Percentiles rank a stretch among this genome's conserved stretches.
Conservation (phyloP, 192 early-diverging fungal genomes). For the Spizellomyces punctatus region DNA sequence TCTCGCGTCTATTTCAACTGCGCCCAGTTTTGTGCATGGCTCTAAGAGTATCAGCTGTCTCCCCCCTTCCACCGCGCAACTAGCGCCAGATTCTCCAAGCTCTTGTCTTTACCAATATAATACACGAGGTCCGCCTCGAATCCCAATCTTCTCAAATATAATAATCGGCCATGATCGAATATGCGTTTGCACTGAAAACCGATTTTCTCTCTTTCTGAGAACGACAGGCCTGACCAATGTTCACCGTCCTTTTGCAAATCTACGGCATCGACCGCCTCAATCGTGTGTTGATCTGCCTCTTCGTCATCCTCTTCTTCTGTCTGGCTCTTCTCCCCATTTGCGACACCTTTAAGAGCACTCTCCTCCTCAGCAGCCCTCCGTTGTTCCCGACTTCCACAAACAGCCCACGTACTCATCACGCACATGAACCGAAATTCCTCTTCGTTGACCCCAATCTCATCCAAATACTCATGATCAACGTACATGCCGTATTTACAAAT, state of each 20-base stretch:
- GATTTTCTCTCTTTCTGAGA: conserved; percentile 59
- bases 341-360: neutral
- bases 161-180: conserved; percentile 72
- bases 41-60: neutral
- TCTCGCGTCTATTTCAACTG: too few relatives aligned
- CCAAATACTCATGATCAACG: conserved; percentile 65
- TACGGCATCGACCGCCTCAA: neutral
- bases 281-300: conserved; percentile 41
- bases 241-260: conserved; percentile 28
- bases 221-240: conserved; percentile 74
- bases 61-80: conserved; percentile 10
- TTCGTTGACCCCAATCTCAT: conserved; percentile 49
- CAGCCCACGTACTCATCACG: conserved; percentile 80
- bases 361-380: conserved; percentile 2
- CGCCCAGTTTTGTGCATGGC: too few relatives aligned
- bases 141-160: conserved; percentile 57
- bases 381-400: conserved; percentile 44
- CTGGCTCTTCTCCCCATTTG: conserved; percentile 28
- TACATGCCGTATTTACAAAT: conserved; percentile 74
- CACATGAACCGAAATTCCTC: conserved; percentile 66
- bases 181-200: conserved; percentile 77
- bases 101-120: conserved; percentile 65
- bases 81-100: conserved; percentile 76
- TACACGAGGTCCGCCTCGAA: conserved; percentile 74
- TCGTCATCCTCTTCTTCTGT: conserved; percentile 46